A percentile compares a stretch with the other conserved stretches of the same genome.
Evolutionary conservation across 179 eudicot species (phyloP).

Genomic region (Actinidia chinensis): DNA sequence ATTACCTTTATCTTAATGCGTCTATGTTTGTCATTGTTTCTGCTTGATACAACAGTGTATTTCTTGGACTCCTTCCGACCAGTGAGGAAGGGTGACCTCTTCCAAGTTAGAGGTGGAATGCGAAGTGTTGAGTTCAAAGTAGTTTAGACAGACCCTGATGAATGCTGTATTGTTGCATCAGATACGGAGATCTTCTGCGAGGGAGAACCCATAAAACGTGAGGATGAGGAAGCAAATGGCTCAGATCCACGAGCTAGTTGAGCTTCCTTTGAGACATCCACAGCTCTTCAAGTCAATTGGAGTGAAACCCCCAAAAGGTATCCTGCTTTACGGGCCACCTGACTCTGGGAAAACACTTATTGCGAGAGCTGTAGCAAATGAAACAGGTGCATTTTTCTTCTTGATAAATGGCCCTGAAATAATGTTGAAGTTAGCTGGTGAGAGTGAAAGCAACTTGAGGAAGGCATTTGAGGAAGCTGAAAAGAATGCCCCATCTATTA

Average conservation of each 20-base stretch:
- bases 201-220: slow-evolving; percentile 63
- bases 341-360: slow-evolving; percentile 66
- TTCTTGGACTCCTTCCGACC: slow-evolving; percentile 60
- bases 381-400: slow-evolving; percentile 69
- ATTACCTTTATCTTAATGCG: neutral
- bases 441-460: slow-evolving; percentile 68
- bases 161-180: slow-evolving; percentile 60
- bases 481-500: slow-evolving; percentile 65
- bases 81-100: slow-evolving; percentile 56
- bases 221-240: slow-evolving; percentile 82
- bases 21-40: neutral
- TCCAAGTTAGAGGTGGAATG: slow-evolving; percentile 68
- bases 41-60: slow-evolving; percentile 34
- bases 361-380: slow-evolving; percentile 68
- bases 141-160: slow-evolving; percentile 62
- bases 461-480: slow-evolving; percentile 75
- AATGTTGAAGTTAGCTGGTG: slow-evolving; percentile 71
- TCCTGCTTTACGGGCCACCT: slow-evolving; percentile 68
- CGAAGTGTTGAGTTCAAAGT: slow-evolving; percentile 68
- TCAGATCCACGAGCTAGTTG: slow-evolving; percentile 70
- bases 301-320: slow-evolving; percentile 73
- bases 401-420: slow-evolving; percentile 61
- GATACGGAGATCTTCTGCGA: slow-evolving; percentile 69
- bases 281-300: slow-evolving; percentile 67
- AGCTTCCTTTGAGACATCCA: slow-evolving; percentile 70